Evolutionary conservation across 2,329 filamentous ascomycete genomes (phyloP).

Genomic region (Thelonectria blattea): DNA sequence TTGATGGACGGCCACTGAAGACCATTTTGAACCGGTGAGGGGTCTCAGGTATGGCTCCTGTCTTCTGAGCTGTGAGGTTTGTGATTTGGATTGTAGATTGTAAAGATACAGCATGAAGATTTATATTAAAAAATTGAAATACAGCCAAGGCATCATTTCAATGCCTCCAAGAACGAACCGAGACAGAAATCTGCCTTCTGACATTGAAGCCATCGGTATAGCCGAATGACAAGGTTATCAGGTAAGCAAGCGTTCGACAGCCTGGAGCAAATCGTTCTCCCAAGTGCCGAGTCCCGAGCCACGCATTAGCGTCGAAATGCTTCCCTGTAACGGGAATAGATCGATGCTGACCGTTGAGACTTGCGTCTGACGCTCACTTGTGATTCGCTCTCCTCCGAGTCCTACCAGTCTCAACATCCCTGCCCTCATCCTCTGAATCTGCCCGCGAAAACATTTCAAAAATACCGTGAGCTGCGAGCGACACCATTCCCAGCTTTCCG

Average conservation of each 20-base stretch:
- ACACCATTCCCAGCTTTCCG: constrained; percentile 4
- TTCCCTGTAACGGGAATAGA: constrained; percentile 11
- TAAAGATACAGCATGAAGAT: no score
- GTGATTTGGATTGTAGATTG: no score
- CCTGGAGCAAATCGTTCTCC: not conserved
- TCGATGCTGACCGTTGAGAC: not conserved
- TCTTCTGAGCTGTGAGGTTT: no score
- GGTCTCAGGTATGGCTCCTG: no score
- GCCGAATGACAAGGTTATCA: not conserved
- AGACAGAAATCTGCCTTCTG: not conserved
- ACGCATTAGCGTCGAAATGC: constrained; percentile 1
- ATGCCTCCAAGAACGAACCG: not conserved
- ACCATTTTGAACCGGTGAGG: constrained; percentile 29
- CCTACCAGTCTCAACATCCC: not conserved
- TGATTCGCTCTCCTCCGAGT: not conserved
- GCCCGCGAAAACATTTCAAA: not conserved
- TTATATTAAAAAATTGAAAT: not conserved
- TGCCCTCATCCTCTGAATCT: not conserved
- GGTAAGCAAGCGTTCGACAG: not conserved
- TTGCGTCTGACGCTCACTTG: not conserved
- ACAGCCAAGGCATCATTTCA: not conserved
- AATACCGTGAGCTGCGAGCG: not conserved
- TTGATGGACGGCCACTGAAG: constrained; percentile 39
- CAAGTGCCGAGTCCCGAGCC: constrained; percentile 8
- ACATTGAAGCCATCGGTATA: not conserved